phyloP scores from a whole-genome alignment of 2,329 filamentous ascomycete species.

The Truncatella angustata region DNA sequence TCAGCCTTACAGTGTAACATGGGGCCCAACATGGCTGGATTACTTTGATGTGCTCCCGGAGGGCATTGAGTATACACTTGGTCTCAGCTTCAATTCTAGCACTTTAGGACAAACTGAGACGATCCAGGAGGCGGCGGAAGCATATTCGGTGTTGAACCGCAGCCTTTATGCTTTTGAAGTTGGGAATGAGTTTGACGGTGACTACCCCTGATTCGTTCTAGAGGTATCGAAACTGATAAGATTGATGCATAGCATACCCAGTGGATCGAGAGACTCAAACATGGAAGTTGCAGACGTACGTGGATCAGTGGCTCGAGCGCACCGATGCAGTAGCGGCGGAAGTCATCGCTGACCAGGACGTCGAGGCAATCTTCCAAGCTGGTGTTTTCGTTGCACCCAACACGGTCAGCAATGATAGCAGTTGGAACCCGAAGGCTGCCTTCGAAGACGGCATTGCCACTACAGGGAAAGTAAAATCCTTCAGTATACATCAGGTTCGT shows the following conservation, averaged over 20 bases:
- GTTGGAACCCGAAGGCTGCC: neutral
- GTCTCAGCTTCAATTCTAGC: neutral
- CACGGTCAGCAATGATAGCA: neutral
- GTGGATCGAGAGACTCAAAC: neutral
- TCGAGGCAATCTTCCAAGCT: neutral
- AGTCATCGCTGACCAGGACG: neutral
- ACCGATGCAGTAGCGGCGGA: neutral
- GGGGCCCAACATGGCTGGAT: neutral
- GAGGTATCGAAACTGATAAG: neutral
- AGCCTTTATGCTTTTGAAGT: constrained; percentile 5
- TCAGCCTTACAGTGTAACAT: neutral
- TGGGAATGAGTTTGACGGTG: constrained; percentile 2
- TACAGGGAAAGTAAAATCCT: neutral
- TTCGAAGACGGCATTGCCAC: neutral
- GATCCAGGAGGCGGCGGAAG: neutral
- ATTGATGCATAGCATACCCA: neutral
- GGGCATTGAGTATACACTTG: neutral
- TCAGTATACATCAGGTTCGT: neutral
- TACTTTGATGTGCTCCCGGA: neutral
- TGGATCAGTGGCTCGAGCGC: neutral
- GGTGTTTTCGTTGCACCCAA: neutral
- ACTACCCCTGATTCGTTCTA: too few species aligned
- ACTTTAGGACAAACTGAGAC: neutral
- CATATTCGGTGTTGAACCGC: neutral
- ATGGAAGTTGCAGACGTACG: neutral